Conservation (phyloP, 2,329 filamentous ascomycete genomes). For the Apiospora kogelbergensis region DNA sequence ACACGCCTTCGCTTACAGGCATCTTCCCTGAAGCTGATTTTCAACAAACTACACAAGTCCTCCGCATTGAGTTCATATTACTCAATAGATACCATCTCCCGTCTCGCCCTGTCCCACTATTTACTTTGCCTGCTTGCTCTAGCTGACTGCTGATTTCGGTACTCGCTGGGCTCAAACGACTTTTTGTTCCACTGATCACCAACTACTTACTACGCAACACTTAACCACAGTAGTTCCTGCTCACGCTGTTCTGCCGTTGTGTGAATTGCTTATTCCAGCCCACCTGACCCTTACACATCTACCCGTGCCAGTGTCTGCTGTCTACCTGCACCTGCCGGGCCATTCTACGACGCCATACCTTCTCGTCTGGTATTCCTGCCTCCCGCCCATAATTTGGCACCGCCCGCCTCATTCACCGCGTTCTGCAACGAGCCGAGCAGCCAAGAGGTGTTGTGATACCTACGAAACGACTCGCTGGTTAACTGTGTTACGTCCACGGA, state of each 20-base stretch:
- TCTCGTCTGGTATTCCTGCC: constrained; percentile 13
- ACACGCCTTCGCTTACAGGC: neutral
- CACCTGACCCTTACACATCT: neutral
- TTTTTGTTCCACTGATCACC: constrained; percentile 3
- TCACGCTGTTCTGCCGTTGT: neutral
- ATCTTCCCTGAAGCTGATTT: constrained; percentile 10
- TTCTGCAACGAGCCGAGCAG: constrained; percentile 27
- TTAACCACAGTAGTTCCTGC: neutral
- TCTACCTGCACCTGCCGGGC: neutral
- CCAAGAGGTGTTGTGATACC: constrained; percentile 23
- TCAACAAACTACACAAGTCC: neutral
- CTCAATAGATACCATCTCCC: neutral
- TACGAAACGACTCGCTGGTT: constrained; percentile 20
- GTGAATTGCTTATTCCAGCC: neutral
- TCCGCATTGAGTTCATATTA: neutral
- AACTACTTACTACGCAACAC: neutral
- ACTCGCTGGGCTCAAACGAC: neutral
- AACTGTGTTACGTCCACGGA: constrained; percentile 11
- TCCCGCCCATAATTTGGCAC: constrained; percentile 19
- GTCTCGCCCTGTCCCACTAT: constrained; percentile 4
- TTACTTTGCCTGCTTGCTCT: neutral
- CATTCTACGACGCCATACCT: neutral
- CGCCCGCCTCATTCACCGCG: constrained; percentile 22
- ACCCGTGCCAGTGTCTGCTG: neutral
- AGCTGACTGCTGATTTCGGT: neutral